phyloP scores from a whole-genome alignment of 495 filamentous ascomycete species.

The Neurospora sp. region DNA sequence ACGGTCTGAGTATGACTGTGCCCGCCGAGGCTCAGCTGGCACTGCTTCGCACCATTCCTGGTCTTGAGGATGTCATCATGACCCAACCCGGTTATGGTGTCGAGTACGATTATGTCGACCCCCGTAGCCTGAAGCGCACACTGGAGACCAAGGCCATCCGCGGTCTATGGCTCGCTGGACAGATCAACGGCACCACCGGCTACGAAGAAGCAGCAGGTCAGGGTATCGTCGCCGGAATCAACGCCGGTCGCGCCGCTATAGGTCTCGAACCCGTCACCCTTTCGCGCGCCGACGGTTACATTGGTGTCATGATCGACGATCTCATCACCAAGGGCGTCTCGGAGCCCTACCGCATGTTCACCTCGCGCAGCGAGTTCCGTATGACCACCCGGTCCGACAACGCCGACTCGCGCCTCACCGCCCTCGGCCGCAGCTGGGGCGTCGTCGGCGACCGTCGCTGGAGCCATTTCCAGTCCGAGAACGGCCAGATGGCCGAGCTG shows the following conservation, averaged over 20 bases:
- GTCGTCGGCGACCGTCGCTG: conserved; percentile 74
- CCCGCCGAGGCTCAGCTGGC: conserved; percentile 76
- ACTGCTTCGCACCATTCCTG: conserved; percentile 72
- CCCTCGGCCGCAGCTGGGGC: conserved; percentile 63
- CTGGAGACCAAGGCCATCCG: conserved; percentile 88
- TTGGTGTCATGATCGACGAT: conserved; percentile 98
- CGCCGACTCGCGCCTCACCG: conserved; percentile 79
- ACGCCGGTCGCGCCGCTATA: conserved; percentile 73
- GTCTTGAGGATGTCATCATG: conserved; percentile 86
- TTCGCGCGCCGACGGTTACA: conserved; percentile 82
- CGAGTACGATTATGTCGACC: conserved; percentile 98
- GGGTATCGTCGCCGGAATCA: conserved; percentile 85
- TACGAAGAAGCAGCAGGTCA: conserved; percentile 97
- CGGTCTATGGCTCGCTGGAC: conserved; percentile 87
- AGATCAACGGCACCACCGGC: conserved; percentile 97
- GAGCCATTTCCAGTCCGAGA: conserved; percentile 53
- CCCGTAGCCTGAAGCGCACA: conserved; percentile 71
- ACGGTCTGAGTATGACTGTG: conserved; percentile 94
- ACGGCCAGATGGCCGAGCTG: conserved; percentile 54
- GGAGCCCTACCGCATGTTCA: conserved; percentile 99
- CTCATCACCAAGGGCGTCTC: conserved; percentile 94
- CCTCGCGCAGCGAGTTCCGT: conserved; percentile 87
- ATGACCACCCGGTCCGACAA: conserved; percentile 89
- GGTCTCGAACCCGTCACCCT: conserved; percentile 54
- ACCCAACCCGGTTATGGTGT: conserved; percentile 95